Conservation (phyloP, 1,139 yeast genomes). For the Scheffersomyces quercinus region DNA sequence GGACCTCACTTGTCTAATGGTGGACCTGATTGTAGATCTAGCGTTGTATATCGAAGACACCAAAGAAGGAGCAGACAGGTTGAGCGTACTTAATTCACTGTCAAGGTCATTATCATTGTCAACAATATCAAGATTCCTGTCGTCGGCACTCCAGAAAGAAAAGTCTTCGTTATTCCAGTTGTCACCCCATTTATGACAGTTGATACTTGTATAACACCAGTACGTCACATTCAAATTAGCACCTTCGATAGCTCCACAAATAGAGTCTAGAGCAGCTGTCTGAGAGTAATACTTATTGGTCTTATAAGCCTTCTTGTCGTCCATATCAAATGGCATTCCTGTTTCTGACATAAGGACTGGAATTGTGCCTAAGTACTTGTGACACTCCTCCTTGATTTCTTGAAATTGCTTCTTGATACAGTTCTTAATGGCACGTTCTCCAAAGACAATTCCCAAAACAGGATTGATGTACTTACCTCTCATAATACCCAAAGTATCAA, state of each 20-base stretch:
- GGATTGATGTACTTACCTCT: slow-evolving; percentile 77
- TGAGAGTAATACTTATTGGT: slow-evolving; percentile 71
- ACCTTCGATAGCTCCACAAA: slow-evolving; percentile 75
- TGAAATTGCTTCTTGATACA: slow-evolving; percentile 67
- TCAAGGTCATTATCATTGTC: slow-evolving; percentile 7
- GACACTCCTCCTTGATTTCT: slow-evolving; percentile 65
- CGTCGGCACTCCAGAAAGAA: slow-evolving; percentile 80
- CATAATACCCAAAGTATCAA: slow-evolving; percentile 88
- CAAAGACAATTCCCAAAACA: slow-evolving; percentile 73
- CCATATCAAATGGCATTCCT: slow-evolving; percentile 98
- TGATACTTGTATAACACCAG: slow-evolving; percentile 81
- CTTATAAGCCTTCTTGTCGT: slow-evolving; percentile 64
- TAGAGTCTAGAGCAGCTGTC: slow-evolving; percentile 80
- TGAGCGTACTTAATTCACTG: background rate
- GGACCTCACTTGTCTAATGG: background rate
- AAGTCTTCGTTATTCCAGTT: slow-evolving; percentile 92
- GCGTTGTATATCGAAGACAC: background rate
- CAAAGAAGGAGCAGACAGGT: slow-evolving; percentile 1
- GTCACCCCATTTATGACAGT: slow-evolving; percentile 84
- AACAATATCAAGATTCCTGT: slow-evolving; percentile 31
- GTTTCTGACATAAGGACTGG: slow-evolving; percentile 87
- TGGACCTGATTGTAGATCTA: background rate
- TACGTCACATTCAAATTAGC: slow-evolving; percentile 70
- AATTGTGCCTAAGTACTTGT: slow-evolving; percentile 55
- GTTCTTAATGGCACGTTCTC: slow-evolving; percentile 74